phyloP scores from a whole-genome alignment of 768 basidiomycete species.

The Boletus edulis region DNA sequence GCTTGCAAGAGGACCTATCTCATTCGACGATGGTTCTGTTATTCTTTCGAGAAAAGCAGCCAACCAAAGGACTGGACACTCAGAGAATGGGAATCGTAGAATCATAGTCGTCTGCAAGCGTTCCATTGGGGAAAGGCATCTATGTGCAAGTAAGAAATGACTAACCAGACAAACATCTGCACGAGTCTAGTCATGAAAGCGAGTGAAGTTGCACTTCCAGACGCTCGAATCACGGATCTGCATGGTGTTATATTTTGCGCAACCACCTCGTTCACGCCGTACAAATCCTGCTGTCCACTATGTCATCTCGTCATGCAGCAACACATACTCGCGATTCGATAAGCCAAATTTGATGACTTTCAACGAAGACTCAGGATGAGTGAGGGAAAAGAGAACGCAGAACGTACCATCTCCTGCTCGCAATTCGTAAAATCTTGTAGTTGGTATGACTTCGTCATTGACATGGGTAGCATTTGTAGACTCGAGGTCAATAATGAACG shows the following conservation, averaged over 20 bases:
- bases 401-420: slow-evolving; percentile 71
- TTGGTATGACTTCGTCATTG: slow-evolving; percentile 82
- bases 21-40: not conserved
- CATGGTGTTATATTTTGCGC: not conserved
- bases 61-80: not conserved
- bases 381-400: not conserved
- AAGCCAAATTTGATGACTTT: slow-evolving; percentile 85
- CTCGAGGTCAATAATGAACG: slow-evolving; percentile 96
- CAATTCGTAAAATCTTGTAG: slow-evolving; percentile 84
- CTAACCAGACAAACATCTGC: not conserved
- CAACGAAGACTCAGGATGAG: slow-evolving; percentile 8
- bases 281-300: slow-evolving; percentile 21
- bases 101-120: too few species aligned
- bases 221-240: not conserved
- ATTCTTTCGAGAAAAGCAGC: not conserved
- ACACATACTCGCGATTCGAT: slow-evolving; percentile 79
- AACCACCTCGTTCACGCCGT: not conserved
- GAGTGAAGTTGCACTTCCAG: not conserved
- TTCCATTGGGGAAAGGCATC: not conserved
- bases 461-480: slow-evolving; percentile 97
- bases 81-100: not conserved
- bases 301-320: slow-evolving; percentile 74
- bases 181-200: not conserved
- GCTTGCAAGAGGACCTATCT: not conserved
- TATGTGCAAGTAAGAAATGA: not conserved